A percentile compares a stretch with the other conserved stretches of the same genome.
Evolutionary conservation across 2,329 filamentous ascomycete genomes (phyloP).

Genomic region (Pseudocercospora cruenta): DNA sequence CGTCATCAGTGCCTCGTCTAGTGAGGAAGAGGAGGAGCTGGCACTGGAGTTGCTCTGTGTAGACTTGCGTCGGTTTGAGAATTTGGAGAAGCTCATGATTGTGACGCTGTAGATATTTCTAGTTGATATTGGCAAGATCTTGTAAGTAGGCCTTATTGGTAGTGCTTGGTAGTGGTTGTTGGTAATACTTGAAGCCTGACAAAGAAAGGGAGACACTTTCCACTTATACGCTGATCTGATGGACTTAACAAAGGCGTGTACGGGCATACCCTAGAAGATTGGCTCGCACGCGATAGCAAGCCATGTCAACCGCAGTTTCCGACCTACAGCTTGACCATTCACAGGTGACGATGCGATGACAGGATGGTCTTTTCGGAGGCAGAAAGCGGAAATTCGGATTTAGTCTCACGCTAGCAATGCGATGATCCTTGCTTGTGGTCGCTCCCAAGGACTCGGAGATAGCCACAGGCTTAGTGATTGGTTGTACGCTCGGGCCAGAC

Average conservation of each 20-base stretch:
- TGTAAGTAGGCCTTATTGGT: neutral
- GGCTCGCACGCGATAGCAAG: slow-evolving; percentile 2
- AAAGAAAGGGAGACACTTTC: neutral
- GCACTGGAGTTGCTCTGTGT: slow-evolving; percentile 28
- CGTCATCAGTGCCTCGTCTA: slow-evolving; percentile 29
- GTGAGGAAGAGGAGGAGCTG: slow-evolving; percentile 29
- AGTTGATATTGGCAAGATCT: neutral
- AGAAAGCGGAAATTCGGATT: neutral
- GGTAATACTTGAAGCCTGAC: neutral
- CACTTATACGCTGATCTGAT: slow-evolving; percentile 4
- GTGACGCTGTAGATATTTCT: neutral
- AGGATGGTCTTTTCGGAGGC: slow-evolving; percentile 3
- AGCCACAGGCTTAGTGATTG: neutral
- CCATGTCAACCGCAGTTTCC: slow-evolving; percentile 3
- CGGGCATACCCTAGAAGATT: neutral
- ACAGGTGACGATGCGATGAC: neutral
- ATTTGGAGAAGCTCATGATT: slow-evolving; percentile 31
- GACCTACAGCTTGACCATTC: neutral
- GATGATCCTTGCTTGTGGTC: neutral
- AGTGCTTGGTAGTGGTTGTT: neutral
- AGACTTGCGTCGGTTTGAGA: slow-evolving; percentile 31
- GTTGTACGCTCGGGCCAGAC: neutral
- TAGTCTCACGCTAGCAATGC: neutral
- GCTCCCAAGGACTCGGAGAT: neutral
- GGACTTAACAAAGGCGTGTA: neutral